Percentiles rank a stretch among this genome's conserved stretches.
Evolutionary conservation across 2,329 filamentous ascomycete species (phyloP).

Genomic region (Aspergillus phoenicis): DNA sequence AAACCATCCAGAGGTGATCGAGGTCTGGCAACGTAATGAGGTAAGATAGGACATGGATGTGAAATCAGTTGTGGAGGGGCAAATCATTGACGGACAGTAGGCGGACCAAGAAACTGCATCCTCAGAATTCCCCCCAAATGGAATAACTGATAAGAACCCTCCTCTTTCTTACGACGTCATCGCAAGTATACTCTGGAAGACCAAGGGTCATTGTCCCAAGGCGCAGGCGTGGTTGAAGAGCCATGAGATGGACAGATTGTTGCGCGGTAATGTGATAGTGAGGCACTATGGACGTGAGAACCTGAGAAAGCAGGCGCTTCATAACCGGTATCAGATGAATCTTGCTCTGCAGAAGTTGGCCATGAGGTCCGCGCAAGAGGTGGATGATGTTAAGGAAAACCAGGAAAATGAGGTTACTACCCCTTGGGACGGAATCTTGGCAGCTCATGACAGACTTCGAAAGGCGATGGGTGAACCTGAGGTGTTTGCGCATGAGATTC

Average conservation of each 20-base stretch:
- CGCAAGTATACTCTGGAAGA: slow-evolving; percentile 20
- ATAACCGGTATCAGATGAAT: slow-evolving; percentile 12
- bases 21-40: neutral
- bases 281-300: slow-evolving; percentile 12
- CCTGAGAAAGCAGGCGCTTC: slow-evolving; percentile 13
- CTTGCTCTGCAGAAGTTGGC: slow-evolving; percentile 4
- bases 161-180: slow-evolving; percentile 22
- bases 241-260: slow-evolving; percentile 16
- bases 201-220: slow-evolving; percentile 21
- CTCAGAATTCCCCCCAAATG: slow-evolving; percentile 7
- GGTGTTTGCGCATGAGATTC: neutral
- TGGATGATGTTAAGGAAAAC: neutral
- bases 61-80: neutral
- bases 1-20: neutral
- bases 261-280: slow-evolving; percentile 5
- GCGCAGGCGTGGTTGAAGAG: slow-evolving; percentile 26
- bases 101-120: neutral
- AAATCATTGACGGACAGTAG: neutral
- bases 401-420: slow-evolving; percentile 7
- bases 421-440: neutral
- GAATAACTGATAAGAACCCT: neutral
- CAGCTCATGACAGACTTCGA: slow-evolving; percentile 22
- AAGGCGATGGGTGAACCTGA: slow-evolving; percentile 11
- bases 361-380: neutral
- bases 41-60: neutral